Evolutionary conservation across 495 filamentous ascomycete species (phyloP), one percentile per base, ranked within the genome.

Genomic region (Aspergillus steynii): DNA sequence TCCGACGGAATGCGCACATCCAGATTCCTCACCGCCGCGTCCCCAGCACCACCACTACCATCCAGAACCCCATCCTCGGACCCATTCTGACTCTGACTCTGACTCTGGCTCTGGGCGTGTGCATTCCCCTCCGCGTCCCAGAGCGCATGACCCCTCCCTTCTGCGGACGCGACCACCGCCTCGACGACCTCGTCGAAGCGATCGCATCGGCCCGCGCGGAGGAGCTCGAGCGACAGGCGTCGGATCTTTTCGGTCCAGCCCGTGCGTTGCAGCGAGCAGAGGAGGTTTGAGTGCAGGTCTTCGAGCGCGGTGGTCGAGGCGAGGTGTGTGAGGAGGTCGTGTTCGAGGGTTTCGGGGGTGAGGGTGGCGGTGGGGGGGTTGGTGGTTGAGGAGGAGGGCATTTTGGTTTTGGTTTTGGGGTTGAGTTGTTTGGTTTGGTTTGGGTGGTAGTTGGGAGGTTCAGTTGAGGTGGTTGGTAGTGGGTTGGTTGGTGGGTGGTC

Each of bases 131-230:
- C 64, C 6, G 64, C 37, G n/a, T 61, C 66, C 4, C 77, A 56
- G 10, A 65, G 67, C 7, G 75, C 69, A 60, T 77, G 74, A 27
- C 51, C 57, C 48, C 74, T 55, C 4, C 78, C 77, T 54, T 75
- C 72, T 14, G 78, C 77, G 3, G 75, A 74, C n/a, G 77, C 74
- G 7, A 79, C 66, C 6, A 80, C 72, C 9, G 74, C 74, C 12
- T 76, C 78, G 61, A 80, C 71, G 57, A 80, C 71, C 50, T 80
- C 78, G 55, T 80, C 78, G 56, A 80, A 80, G 32, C 74, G 77
- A 67, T 78, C 76, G 62, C 78, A 80, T 49, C 77, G 77, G 46
- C 76, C 76, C 34, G 71, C 77, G 68, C 78, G 77, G 50, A 80
- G 74, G 49, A 80, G 77, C 55, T 80, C 77, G 25, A 71, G 73